Percentiles rank a stretch among this genome's conserved stretches.
phyloP scores from a whole-genome alignment of 768 basidiomycete species.

The Pilatotrama ljubarskyi region DNA sequence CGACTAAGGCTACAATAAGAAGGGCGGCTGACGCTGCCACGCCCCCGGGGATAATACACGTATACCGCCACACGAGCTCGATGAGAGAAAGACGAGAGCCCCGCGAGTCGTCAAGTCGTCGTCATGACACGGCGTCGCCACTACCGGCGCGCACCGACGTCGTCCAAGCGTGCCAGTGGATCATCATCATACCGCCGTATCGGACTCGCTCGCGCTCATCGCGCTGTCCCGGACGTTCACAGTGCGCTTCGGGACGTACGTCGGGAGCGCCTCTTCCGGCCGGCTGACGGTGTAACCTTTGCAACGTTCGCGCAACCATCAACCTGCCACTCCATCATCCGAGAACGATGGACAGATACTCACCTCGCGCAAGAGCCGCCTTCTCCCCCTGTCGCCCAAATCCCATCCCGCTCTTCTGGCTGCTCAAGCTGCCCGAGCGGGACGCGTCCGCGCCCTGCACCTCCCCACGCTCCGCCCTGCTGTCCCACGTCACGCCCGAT shows the following conservation, averaged over 20 bases:
- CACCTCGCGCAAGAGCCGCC: constrained; percentile 65
- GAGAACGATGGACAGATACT: constrained; percentile 24
- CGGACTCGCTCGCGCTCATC: constrained; percentile 19
- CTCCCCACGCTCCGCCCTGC: constrained; percentile 5
- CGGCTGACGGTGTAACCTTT: constrained; percentile 55
- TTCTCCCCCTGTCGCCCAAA: constrained; percentile 85
- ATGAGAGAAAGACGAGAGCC: neutral
- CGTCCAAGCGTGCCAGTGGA: neutral
- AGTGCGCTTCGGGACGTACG: constrained; percentile 40
- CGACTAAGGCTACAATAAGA: constrained; percentile 18
- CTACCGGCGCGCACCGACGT: too few relatives aligned
- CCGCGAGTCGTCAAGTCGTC: constrained; percentile 3
- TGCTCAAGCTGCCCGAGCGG: constrained; percentile 20
- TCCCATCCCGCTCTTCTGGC: constrained; percentile 50
- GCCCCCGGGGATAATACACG: constrained; percentile 9
- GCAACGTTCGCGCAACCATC: neutral
- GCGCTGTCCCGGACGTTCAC: constrained; percentile 21
- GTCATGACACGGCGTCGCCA: neutral
- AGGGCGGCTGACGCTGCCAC: neutral
- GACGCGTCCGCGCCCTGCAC: constrained; percentile 17
- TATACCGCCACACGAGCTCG: constrained; percentile 4
- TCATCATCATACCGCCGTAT: constrained; percentile 10
- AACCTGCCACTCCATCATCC: neutral
- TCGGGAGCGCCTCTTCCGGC: constrained; percentile 58
- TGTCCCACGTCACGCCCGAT: constrained; percentile 34